Conservation (phyloP, 352 stramenopile genomes). For the Pythium vanterpoolii region DNA sequence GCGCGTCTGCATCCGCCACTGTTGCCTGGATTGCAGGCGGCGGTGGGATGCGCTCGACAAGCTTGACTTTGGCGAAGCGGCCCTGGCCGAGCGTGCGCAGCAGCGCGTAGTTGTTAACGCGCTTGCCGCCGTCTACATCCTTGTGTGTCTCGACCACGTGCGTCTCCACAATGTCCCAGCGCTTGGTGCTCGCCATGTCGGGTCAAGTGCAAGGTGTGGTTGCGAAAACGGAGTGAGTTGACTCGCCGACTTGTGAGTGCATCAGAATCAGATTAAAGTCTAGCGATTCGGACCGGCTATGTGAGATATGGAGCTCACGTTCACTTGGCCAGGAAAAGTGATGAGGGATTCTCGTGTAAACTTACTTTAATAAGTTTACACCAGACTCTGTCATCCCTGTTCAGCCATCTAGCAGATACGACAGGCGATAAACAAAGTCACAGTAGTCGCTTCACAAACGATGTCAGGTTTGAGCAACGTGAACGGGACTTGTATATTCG, state of each 20-base stretch:
- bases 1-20: not conserved
- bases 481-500: too few relatives aligned
- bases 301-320: too few relatives aligned
- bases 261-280: not conserved
- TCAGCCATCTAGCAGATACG: not conserved
- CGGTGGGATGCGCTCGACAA: slow-evolving; percentile 57
- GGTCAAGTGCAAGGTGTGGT: not conserved
- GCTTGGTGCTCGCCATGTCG: slow-evolving; percentile 21
- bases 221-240: not conserved
- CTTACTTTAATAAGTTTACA: too few relatives aligned
- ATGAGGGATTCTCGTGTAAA: too few relatives aligned
- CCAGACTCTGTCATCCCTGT: too few relatives aligned
- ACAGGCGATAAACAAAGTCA: not conserved
- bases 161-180: slow-evolving; percentile 77
- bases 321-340: too few relatives aligned
- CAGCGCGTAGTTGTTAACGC: slow-evolving; percentile 82
- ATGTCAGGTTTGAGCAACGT: too few relatives aligned
- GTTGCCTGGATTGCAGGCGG: not conserved
- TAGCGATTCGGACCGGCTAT: not conserved
- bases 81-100: slow-evolving; percentile 68
- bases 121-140: slow-evolving; percentile 42
- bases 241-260: not conserved
- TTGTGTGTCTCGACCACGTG: slow-evolving; percentile 43
- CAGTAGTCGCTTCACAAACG: not conserved
- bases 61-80: slow-evolving; percentile 85